phyloP scores from a whole-genome alignment of 2,329 filamentous ascomycete genomes.

The Botrytis paeoniae region DNA sequence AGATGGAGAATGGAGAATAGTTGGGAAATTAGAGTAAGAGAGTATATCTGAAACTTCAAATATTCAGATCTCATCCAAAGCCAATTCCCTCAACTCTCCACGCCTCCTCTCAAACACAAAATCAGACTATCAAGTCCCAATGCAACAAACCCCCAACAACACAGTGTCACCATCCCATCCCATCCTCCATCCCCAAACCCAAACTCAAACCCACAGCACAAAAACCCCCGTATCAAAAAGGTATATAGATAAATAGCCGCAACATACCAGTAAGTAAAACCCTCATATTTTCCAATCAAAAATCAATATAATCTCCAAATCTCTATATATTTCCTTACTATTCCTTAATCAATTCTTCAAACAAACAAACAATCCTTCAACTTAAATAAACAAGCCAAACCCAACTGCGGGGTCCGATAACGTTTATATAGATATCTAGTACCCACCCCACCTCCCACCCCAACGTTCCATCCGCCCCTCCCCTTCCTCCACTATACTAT shows the following conservation, averaged over 20 bases:
- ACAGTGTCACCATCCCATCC: too few species aligned
- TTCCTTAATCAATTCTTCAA: too few species aligned
- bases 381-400: not conserved
- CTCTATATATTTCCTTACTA: too few species aligned
- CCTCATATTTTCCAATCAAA: not conserved
- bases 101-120: not conserved
- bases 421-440: not conserved
- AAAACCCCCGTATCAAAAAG: not conserved
- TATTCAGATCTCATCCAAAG: not conserved
- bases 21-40: not conserved
- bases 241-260: not conserved
- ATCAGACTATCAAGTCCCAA: too few species aligned
- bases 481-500: not conserved
- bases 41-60: not conserved
- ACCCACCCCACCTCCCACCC: not conserved
- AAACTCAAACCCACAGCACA: not conserved
- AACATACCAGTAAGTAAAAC: conserved; percentile 16
- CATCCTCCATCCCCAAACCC: not conserved
- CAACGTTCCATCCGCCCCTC: not conserved
- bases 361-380: not conserved
- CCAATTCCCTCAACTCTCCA: not conserved
- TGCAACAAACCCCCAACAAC: too few species aligned
- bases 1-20: not conserved
- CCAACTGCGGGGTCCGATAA: not conserved
- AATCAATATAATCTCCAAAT: not conserved